Percentiles rank a stretch among this genome's conserved stretches.
phyloP scores from a whole-genome alignment of 2,329 filamentous ascomycete species.

The Trichoderma brevicompactum region DNA sequence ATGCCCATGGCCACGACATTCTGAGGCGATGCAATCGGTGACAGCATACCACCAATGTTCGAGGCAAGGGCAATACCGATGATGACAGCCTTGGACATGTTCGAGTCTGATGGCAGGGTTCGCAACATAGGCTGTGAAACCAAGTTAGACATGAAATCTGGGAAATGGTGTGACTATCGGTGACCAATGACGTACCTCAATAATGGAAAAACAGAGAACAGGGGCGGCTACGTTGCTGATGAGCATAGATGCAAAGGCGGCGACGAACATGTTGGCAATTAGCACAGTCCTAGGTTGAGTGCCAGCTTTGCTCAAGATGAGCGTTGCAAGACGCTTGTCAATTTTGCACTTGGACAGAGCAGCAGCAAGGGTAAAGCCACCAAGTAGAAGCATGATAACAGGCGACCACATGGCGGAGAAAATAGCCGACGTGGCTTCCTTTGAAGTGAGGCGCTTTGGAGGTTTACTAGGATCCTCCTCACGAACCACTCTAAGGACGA shows the following conservation, averaged over 20 bases:
- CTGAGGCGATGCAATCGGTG: constrained; percentile 94
- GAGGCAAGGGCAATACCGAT: constrained; percentile 93
- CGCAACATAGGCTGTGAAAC: constrained; percentile 78
- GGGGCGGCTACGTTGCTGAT: constrained; percentile 98
- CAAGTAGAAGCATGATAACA: constrained; percentile 96
- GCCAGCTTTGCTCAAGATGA: constrained; percentile 94
- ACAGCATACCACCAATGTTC: constrained; percentile 95
- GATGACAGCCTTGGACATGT: constrained; percentile 93
- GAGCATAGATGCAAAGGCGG: constrained; percentile 97
- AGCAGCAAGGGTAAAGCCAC: constrained; percentile 93
- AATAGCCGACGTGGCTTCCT: constrained; percentile 79
- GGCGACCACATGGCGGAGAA: constrained; percentile 99
- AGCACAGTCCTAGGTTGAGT: constrained; percentile 87
- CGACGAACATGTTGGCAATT: constrained; percentile 98
- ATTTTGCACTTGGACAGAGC: constrained; percentile 97
- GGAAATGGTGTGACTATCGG: neutral
- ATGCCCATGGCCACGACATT: constrained; percentile 96
- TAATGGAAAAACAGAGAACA: constrained; percentile 96
- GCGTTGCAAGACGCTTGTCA: constrained; percentile 94
- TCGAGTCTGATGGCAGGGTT: constrained; percentile 85
- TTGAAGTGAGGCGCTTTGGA: constrained; percentile 73
- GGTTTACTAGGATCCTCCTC: constrained; percentile 64
- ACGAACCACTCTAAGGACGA: constrained; percentile 82
- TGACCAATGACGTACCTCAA: constrained; percentile 66
- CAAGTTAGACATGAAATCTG: neutral